These are phyloP conservation scores for Arthonia radiata DNA, from an alignment of 495 filamentous ascomycete genomes.

Conservation along the genomic window DNA sequence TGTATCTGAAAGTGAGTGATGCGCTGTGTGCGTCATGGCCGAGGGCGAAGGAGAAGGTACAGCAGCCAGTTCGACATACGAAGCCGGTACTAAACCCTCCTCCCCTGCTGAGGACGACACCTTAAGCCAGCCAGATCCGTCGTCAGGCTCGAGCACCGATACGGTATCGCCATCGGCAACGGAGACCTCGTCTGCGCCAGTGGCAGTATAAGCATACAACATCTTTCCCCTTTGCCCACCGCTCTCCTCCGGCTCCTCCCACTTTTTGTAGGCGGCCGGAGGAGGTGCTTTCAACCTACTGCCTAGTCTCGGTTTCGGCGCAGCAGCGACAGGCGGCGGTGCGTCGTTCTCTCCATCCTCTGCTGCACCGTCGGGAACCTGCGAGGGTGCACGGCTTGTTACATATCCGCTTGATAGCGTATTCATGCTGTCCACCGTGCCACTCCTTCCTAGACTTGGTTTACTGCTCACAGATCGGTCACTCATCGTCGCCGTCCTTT, in stretches of 20 bases:
- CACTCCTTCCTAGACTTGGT: conserved; percentile 42
- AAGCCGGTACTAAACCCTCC: conserved; percentile 67
- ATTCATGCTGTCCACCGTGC: conserved; percentile 52
- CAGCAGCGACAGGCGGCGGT: too few species aligned
- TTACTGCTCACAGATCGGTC: conserved; percentile 2
- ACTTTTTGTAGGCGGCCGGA: too few species aligned
- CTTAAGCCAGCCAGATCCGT: conserved; percentile 77
- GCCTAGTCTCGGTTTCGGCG: too few species aligned
- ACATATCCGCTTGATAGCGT: conserved; percentile 76
- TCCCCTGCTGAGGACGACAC: conserved; percentile 45
- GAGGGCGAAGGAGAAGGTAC: conserved; percentile 10
- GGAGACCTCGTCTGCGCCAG: conserved; percentile 52
- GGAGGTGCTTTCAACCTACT: too few species aligned
- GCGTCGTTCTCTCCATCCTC: too few species aligned
- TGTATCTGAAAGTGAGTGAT: too few species aligned
- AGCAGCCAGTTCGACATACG: conserved; percentile 40
- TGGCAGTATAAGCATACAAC: conserved; percentile 65
- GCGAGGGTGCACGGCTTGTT: too few species aligned
- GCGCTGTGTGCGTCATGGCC: conserved; percentile 16
- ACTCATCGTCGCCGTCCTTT: conserved; percentile 12
- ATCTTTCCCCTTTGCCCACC: conserved; percentile 63
- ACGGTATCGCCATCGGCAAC: conserved; percentile 58
- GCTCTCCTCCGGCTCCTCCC: too few species aligned
- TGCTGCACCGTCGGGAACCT: too few species aligned
- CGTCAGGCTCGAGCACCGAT: conserved; percentile 62